Evolutionary conservation across 129 eudicot genomes (phyloP).

Genomic region (Arctium lappa): DNA sequence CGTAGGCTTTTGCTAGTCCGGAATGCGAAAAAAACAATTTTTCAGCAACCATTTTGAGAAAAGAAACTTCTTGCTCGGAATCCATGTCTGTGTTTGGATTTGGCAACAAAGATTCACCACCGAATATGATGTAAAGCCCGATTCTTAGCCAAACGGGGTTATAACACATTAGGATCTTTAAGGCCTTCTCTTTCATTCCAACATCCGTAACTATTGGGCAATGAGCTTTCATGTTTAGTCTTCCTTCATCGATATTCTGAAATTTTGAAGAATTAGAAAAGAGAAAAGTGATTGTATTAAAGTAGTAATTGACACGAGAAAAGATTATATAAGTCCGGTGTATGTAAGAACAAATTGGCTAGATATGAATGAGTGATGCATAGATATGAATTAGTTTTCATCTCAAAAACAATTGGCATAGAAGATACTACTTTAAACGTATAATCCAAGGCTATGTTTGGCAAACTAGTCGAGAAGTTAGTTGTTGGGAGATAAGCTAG

Average conservation of each 20-base stretch:
- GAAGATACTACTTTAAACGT: too few relatives aligned
- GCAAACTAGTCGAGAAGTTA: too few relatives aligned
- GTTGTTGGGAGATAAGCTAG: too few relatives aligned
- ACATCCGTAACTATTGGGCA: conserved; percentile 94
- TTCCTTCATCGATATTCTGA: conserved; percentile 89
- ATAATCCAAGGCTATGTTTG: too few relatives aligned
- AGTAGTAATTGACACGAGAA: neutral
- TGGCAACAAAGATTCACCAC: conserved; percentile 82
- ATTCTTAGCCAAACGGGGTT: conserved; percentile 86
- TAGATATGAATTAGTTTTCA: too few relatives aligned
- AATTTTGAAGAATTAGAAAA: neutral
- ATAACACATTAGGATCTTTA: conserved; percentile 64
- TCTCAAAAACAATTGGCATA: too few relatives aligned
- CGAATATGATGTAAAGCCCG: conserved; percentile 80
- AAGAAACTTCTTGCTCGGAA: conserved; percentile 71
- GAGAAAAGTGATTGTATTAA: neutral
- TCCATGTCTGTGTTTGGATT: conserved; percentile 49
- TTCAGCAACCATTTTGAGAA: conserved; percentile 78
- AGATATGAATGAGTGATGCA: too few relatives aligned
- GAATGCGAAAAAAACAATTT: conserved; percentile 80
- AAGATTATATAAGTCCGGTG: neutral
- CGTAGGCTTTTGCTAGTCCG: conserved; percentile 70
- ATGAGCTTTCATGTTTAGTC: conserved; percentile 81
- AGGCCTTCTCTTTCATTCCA: conserved; percentile 87
- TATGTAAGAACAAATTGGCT: neutral